Evolutionary conservation across 495 filamentous ascomycete species (phyloP), one percentile per base, ranked within the genome.

Genomic region (Echria macrotheca): DNA sequence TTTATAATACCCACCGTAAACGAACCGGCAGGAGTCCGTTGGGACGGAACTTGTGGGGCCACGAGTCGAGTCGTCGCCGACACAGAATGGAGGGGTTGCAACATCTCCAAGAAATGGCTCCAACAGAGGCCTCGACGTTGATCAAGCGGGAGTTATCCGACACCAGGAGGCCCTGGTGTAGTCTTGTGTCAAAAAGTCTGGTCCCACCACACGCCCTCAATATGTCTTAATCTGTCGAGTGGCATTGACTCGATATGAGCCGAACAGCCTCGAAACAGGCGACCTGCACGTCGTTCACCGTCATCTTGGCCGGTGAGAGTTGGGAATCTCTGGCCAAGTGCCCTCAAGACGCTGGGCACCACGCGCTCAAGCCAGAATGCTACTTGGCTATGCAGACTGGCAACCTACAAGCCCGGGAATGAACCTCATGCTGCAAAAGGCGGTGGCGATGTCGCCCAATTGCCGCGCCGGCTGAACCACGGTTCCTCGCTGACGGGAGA

Each of bases 191-290:
- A 45, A 54, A 49, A 25, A 24, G 17, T 44, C 45, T 54, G 45
- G 52, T 58, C 43, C 38, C 28, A 55, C 49, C 44, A 31, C 42
- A 23, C 24, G 19, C 32, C 32, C 45, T 35, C 49, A 56, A 55
- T 51, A 45, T 55, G 49, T 37, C 47, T 50, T 44, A 45, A 53
- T 43, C 28, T 55, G 54, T 31, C 40, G 44, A 12, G 35, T 47
- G 42, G 41, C 19, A 49, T 46, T 37, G 50, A 46, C 18, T 24
- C 14, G 29, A 29, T 12, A 46, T 51, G 42, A 55, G 21, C 52
- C 49, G 44, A 49, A 52, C 31, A 53, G 52, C 58, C 46, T 50
- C 48, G 21, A 43, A 29, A 37, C 15, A 37, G 35, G 29, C 8
- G 15, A 31, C 29, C 46, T 43, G 39, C 39, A 44, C 11, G 29